Conservation (phyloP, 2,329 filamentous ascomycete species). For the Teratosphaeriaceae sp. region DNA sequence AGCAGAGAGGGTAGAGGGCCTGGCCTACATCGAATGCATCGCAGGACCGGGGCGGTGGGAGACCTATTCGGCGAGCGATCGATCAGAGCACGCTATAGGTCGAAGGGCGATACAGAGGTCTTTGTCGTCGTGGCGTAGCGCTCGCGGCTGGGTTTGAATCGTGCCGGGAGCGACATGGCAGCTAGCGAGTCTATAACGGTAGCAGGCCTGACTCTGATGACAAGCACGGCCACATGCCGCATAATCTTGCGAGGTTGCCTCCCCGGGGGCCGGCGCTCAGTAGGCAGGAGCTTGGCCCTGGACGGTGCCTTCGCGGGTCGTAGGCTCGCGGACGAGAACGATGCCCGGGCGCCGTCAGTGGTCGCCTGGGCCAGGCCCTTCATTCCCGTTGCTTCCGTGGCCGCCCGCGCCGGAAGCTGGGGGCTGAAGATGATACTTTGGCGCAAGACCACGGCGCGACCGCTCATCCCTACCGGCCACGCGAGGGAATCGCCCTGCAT, state of each 20-base stretch:
- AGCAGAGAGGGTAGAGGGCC: too few species aligned
- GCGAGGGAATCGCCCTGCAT: neutral
- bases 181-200: neutral
- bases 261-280: neutral
- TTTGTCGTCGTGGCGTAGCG: constrained; percentile 2
- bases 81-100: constrained; percentile 1
- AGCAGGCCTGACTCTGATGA: constrained; percentile 5
- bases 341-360: too few species aligned
- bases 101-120: neutral
- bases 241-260: neutral
- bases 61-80: neutral
- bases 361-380: too few species aligned
- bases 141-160: too few species aligned
- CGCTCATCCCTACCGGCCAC: constrained; percentile 6
- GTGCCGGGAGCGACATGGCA: too few species aligned
- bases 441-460: too few species aligned
- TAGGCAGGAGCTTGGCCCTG: neutral
- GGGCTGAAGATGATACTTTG: neutral
- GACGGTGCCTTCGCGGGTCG: neutral
- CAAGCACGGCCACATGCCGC: constrained; percentile 1
- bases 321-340: too few species aligned
- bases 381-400: neutral
- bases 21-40: neutral
- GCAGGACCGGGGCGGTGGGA: neutral
- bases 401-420: neutral